phyloP scores from a whole-genome alignment of 2,329 filamentous ascomycete genomes.

The Tolypocladium inflatum region DNA sequence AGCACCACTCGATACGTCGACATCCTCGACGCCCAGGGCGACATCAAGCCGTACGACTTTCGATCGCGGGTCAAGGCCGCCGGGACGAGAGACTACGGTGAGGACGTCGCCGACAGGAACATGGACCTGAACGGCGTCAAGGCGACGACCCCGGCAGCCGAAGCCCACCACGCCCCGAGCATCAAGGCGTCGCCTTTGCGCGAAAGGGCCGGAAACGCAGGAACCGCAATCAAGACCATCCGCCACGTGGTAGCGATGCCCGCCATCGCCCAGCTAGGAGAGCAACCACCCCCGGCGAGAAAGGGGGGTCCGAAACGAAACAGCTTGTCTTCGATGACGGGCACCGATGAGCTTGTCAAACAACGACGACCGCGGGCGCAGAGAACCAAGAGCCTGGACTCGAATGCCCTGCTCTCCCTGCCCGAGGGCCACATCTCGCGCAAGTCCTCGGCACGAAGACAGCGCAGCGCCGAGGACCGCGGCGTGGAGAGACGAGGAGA shows the following conservation, averaged over 20 bases:
- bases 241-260: neutral
- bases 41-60: conserved; percentile 39
- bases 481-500: neutral
- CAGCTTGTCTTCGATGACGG: neutral
- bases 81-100: conserved; percentile 47
- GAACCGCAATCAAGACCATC: neutral
- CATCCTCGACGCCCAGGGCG: conserved; percentile 48
- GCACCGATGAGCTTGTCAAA: neutral
- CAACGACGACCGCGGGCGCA: neutral
- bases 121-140: conserved; percentile 27
- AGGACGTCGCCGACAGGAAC: conserved; percentile 57
- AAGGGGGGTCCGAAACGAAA: neutral
- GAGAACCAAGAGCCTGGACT: neutral
- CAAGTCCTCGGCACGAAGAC: neutral
- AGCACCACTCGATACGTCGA: conserved; percentile 29
- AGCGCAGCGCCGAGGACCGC: neutral
- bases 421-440: neutral
- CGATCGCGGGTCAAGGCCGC: conserved; percentile 36
- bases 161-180: conserved; percentile 14
- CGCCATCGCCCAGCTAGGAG: neutral
- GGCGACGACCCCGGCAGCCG: conserved; percentile 21
- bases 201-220: neutral
- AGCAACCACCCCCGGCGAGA: neutral
- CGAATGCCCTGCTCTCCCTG: neutral
- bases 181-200: neutral